phyloP scores from a whole-genome alignment of 805 yeast species.

The Saturnispora serradocipensis region DNA sequence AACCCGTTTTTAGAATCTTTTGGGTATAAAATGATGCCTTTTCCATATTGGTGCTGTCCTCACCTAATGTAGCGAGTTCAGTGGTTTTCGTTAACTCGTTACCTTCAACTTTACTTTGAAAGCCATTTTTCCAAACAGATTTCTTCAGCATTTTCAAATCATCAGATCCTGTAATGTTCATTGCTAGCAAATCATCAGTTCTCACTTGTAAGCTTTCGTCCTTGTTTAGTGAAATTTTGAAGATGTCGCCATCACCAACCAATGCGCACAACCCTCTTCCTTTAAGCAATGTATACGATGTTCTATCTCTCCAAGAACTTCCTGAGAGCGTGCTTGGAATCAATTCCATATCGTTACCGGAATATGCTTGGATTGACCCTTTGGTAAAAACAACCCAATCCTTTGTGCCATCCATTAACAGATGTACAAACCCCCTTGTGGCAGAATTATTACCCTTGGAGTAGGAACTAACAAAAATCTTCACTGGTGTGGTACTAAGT shows the following conservation, averaged over 20 bases:
- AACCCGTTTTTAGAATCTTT: neutral
- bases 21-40: neutral
- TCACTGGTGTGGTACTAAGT: constrained; percentile 39
- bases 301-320: constrained; percentile 26
- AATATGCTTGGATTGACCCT: constrained; percentile 39
- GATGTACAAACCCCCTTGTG: constrained; percentile 33
- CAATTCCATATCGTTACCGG: constrained; percentile 33
- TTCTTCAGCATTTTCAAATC: constrained; percentile 26
- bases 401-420: constrained; percentile 45
- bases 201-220: constrained; percentile 42
- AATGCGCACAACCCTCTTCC: constrained; percentile 53
- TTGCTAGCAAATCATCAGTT: constrained; percentile 37
- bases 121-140: constrained; percentile 12
- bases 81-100: no score
- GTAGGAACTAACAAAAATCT: constrained; percentile 34
- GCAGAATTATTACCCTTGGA: constrained; percentile 15
- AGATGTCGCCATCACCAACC: constrained; percentile 46
- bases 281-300: constrained; percentile 39
- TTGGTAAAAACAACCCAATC: constrained; percentile 55
- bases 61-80: neutral
- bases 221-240: constrained; percentile 35
- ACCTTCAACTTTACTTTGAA: neutral
- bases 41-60: neutral
- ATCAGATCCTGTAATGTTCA: constrained; percentile 39
- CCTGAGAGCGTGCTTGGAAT: constrained; percentile 29